Conservation (phyloP, 2,329 filamentous ascomycete species). For the Tympanopsis confertula region DNA sequence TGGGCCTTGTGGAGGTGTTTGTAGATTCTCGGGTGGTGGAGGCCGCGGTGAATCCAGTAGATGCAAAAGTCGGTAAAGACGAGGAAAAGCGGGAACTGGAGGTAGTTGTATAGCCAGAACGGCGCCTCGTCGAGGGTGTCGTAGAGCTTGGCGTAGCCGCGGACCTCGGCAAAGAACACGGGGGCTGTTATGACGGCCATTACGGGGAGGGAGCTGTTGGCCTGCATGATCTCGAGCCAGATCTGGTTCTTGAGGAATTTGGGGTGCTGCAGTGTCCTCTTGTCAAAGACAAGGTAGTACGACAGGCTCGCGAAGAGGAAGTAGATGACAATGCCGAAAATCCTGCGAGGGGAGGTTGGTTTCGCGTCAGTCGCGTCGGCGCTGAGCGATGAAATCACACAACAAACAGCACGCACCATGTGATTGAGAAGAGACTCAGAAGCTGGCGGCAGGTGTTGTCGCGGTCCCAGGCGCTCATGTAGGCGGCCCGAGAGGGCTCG, state of each 20-base stretch:
- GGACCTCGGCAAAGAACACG: constrained; percentile 75
- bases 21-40: constrained; percentile 74
- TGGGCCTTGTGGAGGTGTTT: constrained; percentile 90
- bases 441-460: constrained; percentile 69
- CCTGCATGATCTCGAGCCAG: constrained; percentile 71
- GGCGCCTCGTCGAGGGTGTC: constrained; percentile 67
- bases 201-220: constrained; percentile 63
- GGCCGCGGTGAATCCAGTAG: constrained; percentile 80
- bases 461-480: constrained; percentile 64
- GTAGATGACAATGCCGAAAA: constrained; percentile 77
- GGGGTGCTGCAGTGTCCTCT: constrained; percentile 76
- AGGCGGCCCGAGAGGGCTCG: constrained; percentile 64
- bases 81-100: constrained; percentile 82
- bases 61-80: constrained; percentile 81
- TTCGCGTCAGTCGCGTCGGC: constrained; percentile 1
- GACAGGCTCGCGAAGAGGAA: constrained; percentile 77
- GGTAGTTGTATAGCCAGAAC: constrained; percentile 59
- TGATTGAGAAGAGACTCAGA: constrained; percentile 69
- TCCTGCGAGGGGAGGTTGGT: constrained; percentile 34
- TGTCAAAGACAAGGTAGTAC: constrained; percentile 84
- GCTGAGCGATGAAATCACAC: background rate
- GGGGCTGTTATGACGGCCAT: constrained; percentile 76
- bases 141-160: constrained; percentile 79
- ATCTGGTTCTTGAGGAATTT: constrained; percentile 95
- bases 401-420: constrained; percentile 52